Evolutionary conservation across 2,329 filamentous ascomycete genomes (phyloP).

Genomic region (Aureobasidium sp.): DNA sequence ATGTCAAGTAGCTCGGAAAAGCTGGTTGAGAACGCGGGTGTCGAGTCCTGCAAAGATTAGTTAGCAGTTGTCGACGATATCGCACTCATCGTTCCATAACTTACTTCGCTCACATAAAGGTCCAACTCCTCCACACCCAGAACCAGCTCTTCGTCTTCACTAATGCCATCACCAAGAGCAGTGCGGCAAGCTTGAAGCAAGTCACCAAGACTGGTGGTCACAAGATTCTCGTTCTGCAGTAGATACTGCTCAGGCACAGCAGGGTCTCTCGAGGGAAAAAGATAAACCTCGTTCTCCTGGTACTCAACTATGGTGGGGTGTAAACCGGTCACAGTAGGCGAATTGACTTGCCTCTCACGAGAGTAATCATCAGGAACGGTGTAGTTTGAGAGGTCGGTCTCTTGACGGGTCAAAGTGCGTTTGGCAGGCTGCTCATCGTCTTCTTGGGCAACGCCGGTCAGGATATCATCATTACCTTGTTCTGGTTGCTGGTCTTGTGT

Average conservation of each 20-base stretch:
- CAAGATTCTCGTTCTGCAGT: slow-evolving; percentile 48
- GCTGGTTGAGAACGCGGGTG: slow-evolving; percentile 41
- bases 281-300: slow-evolving; percentile 47
- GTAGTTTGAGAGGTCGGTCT: slow-evolving; percentile 8
- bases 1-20: slow-evolving; percentile 53
- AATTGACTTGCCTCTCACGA: slow-evolving; percentile 23
- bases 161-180: slow-evolving; percentile 49
- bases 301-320: slow-evolving; percentile 50
- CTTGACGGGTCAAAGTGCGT: background rate
- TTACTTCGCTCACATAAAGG: slow-evolving; percentile 52
- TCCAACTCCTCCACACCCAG: slow-evolving; percentile 49
- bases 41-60: slow-evolving; percentile 38
- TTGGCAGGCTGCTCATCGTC: background rate
- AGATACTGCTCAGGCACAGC: slow-evolving; percentile 50
- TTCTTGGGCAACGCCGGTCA: background rate
- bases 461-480: slow-evolving; percentile 7
- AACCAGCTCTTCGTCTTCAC: slow-evolving; percentile 50
- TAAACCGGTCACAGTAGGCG: slow-evolving; percentile 31
- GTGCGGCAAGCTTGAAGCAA: slow-evolving; percentile 51
- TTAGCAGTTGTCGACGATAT: slow-evolving; percentile 15
- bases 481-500: background rate
- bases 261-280: slow-evolving; percentile 50
- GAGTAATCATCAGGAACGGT: slow-evolving; percentile 13
- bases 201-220: slow-evolving; percentile 45
- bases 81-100: slow-evolving; percentile 19